These are phyloP conservation scores for Aspergillus bertholletiae DNA, from an alignment of 495 filamentous ascomycete species.

Conservation along the genomic window DNA sequence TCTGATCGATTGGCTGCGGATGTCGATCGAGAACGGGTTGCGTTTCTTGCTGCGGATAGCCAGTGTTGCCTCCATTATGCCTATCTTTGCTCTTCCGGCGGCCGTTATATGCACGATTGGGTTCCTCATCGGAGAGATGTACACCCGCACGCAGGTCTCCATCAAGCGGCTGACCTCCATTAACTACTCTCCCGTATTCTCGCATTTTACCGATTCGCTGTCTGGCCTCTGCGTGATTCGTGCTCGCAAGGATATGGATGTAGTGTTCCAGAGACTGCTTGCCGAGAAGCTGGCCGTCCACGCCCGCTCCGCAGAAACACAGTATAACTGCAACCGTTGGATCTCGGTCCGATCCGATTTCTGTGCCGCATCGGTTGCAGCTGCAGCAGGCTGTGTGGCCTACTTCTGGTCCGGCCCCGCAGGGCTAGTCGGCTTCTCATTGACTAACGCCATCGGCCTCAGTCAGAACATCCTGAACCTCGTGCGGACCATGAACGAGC, in stretches of 20 bases:
- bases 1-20: slow-evolving; percentile 35
- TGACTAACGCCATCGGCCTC: slow-evolving; percentile 48
- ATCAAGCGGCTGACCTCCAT: slow-evolving; percentile 41
- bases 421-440: slow-evolving; percentile 47
- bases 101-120: slow-evolving; percentile 37
- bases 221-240: slow-evolving; percentile 46
- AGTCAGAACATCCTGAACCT: slow-evolving; percentile 40
- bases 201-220: slow-evolving; percentile 48
- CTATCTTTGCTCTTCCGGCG: slow-evolving; percentile 45
- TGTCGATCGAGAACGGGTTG: slow-evolving; percentile 33
- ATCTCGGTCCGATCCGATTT: slow-evolving; percentile 45
- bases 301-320: slow-evolving; percentile 36
- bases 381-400: slow-evolving; percentile 43
- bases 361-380: slow-evolving; percentile 43
- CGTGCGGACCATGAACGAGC: slow-evolving; percentile 44
- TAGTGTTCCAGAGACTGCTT: slow-evolving; percentile 37
- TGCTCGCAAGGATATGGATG: slow-evolving; percentile 40
- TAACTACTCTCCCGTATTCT: slow-evolving; percentile 46
- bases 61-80: slow-evolving; percentile 46
- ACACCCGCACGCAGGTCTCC: slow-evolving; percentile 43
- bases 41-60: slow-evolving; percentile 39
- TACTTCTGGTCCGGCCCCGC: slow-evolving; percentile 36
- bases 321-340: slow-evolving; percentile 50
- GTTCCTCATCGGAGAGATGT: slow-evolving; percentile 45
- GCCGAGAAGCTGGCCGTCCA: slow-evolving; percentile 39